Base-by-base conservation (phyloP, 345 rosid genomes). In the Melaleuca quinquenervia region DNA sequence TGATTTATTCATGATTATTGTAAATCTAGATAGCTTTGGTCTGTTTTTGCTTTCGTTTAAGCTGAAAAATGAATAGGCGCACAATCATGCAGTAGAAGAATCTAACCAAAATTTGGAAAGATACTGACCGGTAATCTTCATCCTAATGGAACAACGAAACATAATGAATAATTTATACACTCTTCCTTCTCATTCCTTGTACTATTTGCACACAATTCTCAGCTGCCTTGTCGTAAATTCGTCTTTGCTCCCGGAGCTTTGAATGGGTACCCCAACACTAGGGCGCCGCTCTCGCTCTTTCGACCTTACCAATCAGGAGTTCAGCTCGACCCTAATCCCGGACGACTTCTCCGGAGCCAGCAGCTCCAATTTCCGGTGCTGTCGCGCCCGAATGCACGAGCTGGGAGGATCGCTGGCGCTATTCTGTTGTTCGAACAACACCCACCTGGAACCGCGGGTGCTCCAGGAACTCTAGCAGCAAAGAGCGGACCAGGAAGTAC, bases 371-470 rank as follows among this genome's bases (percentile, higher is more conserved):
- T 41, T 41, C 41, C 4, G 41, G 41, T 41, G 3, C 41, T 41
- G 2, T 2, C 3, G 0, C 44, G 2, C 76, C 44, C 45, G 20
- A 8, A 16, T 64, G 78, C 78, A 8, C 78, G 45, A 32, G 78
- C 11, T 32, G 78, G 76, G 24, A 18, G 78, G 45, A 32, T 32
- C 48, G 20, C 45, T 18, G 45, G 24, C 48, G 10, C 24, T 32
- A 3, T 5, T 64, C 78, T 6, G 1, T 8, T 8, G 4, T 32
- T 24, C 0, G 24, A 36, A 18, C 22, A 18, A 4, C 11, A 4
- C 1, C 12, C 24, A 5, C 78, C 8, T 18, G 12, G 78, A 64
- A 5, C 11, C 0, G 45, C 1, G 78, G 78, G 45, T 32, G 78
- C 45, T 64, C 45, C 45, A 32, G 8, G 48, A 45, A 64, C 24